Base-by-base conservation (phyloP, 2,329 filamentous ascomycete species). In the Rutstroemia sp. region DNA sequence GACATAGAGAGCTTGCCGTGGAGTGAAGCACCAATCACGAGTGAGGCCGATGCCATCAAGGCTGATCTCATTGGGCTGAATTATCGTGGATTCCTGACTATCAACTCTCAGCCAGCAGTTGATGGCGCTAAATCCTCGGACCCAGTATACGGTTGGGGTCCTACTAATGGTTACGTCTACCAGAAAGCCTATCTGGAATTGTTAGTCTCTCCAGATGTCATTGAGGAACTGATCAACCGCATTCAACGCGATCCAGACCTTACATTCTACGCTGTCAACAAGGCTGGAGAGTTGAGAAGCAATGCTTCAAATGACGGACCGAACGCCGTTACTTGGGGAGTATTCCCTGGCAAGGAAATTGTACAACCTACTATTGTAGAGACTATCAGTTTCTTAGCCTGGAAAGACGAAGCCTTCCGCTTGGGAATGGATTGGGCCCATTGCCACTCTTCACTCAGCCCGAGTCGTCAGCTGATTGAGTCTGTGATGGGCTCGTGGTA, bases 291-390 rank as follows among this genome's bases (percentile, higher is more conserved):
- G 57, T 78, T 97, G 56, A 85, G 84, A 71, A 94, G 90, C 27
- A 97, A 99, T 68, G 85, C 90, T 1, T 84, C 86, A 8, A 82
- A 84, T 21, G 90, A 95, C 64, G 89, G 90, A 5, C 94, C 94
- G 39, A 99, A 99, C 67, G 94, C 94, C n/a, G 89, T 99, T 50
- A 99, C 94, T 1, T 99, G 94, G 94, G 94, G 94, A 73, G 95
- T 99, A 36, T 99, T 97, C 76, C 92, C 94, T 0, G 94, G 94
- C 57, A 95, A 97, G 72, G 94, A 99, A 73, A 96, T 99, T 69
- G 92, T 99, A n/a, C 94, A 99, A 72, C 94, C 94, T 14, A 99
- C 94, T n/a, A 96, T 99, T 66, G 94, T 99, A 52, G 94, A 99
- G 75, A 95, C 89, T 17, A 87, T 99, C 70, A 95, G 89, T 71